phyloP scores from a whole-genome alignment of 345 rosid genomes.

The Boechera retrofracta region DNA sequence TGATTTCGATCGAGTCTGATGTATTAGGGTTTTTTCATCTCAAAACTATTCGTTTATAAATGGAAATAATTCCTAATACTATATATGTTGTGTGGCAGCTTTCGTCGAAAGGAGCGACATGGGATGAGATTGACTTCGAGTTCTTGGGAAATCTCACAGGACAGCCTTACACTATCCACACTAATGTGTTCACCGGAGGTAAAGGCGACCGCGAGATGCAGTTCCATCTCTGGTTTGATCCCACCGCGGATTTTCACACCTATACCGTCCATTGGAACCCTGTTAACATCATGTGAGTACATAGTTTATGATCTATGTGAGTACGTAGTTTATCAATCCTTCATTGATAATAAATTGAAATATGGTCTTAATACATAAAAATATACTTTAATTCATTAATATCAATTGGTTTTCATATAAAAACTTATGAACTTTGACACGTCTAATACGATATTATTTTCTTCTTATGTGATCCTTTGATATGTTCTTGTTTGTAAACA shows the following conservation, averaged over 20 bases:
- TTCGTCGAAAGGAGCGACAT: conserved; percentile 52
- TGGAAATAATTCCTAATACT: neutral
- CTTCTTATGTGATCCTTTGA: neutral
- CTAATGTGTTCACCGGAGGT: conserved; percentile 66
- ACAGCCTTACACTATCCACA: conserved; percentile 65
- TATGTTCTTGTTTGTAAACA: neutral
- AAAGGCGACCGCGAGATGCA: conserved; percentile 69
- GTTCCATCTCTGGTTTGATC: conserved; percentile 70
- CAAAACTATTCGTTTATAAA: neutral
- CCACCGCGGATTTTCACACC: conserved; percentile 65
- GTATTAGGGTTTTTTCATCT: neutral
- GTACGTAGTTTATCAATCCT: neutral
- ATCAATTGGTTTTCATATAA: neutral
- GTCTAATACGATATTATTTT: neutral
- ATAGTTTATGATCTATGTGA: conserved; percentile 42
- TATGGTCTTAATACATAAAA: no score
- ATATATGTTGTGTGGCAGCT: conserved; percentile 47
- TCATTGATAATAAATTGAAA: neutral
- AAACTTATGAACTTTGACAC: neutral
- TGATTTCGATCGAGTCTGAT: neutral
- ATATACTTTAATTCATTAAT: no score
- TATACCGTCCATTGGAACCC: conserved; percentile 68
- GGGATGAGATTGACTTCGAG: conserved; percentile 77
- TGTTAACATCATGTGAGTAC: conserved; percentile 55
- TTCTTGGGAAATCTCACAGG: conserved; percentile 69